Evolutionary conservation across 2,329 filamentous ascomycete genomes (phyloP).

Genomic region (Cladophialophora psammophila): DNA sequence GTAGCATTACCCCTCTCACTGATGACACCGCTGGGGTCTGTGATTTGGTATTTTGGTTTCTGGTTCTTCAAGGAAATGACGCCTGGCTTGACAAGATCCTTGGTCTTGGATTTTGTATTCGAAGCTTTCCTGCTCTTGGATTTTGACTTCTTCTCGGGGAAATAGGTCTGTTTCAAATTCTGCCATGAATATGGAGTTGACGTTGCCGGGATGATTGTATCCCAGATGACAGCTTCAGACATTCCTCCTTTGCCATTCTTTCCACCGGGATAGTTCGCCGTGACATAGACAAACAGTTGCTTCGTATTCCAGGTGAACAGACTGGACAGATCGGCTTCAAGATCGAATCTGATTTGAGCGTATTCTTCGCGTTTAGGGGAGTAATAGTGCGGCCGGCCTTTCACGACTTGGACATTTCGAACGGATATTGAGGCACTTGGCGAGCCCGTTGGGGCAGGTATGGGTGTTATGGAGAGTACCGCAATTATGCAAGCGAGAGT

Average conservation of each 20-base stretch:
- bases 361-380: slow-evolving; percentile 92
- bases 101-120: slow-evolving; percentile 34
- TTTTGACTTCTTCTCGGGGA: slow-evolving; percentile 44
- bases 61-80: slow-evolving; percentile 81
- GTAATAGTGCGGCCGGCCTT: slow-evolving; percentile 96
- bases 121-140: slow-evolving; percentile 37
- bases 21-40: slow-evolving; percentile 81
- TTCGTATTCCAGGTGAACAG: slow-evolving; percentile 99
- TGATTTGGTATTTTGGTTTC: slow-evolving; percentile 96
- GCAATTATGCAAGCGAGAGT: slow-evolving; percentile 81
- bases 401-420: slow-evolving; percentile 84
- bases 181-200: slow-evolving; percentile 52
- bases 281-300: slow-evolving; percentile 95
- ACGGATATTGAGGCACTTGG: slow-evolving; percentile 71
- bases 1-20: slow-evolving; percentile 76
- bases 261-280: slow-evolving; percentile 69
- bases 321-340: slow-evolving; percentile 86
- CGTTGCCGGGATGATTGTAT: slow-evolving; percentile 82
- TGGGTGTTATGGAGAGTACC: slow-evolving; percentile 67
- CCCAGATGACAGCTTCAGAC: slow-evolving; percentile 91
- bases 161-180: slow-evolving; percentile 48
- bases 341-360: slow-evolving; percentile 89
- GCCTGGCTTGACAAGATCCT: slow-evolving; percentile 56
- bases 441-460: slow-evolving; percentile 62
- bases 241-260: slow-evolving; percentile 32